Evolutionary conservation across 371 early-diverging fungal genomes (phyloP).

Genomic region (Apophysomyces variabilis): DNA sequence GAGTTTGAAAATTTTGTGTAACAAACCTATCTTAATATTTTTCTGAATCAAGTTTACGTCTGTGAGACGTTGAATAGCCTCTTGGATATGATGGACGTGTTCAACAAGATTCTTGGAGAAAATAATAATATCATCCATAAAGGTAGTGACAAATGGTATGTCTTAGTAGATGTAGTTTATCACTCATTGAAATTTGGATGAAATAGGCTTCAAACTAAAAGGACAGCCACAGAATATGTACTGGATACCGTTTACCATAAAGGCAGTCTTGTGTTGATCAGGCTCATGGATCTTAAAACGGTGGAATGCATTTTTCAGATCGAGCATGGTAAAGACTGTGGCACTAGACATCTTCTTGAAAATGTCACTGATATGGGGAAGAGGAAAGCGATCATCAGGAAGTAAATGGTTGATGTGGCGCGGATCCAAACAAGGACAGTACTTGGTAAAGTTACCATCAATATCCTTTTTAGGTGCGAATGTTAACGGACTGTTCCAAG

Average conservation of each 20-base stretch:
- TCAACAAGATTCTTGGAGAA: background rate
- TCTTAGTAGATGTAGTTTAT: conserved; percentile 6
- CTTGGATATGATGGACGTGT: conserved; percentile 8
- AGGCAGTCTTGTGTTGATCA: background rate
- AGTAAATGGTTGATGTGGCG: conserved; percentile 16
- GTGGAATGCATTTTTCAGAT: background rate
- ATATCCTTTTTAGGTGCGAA: conserved; percentile 26
- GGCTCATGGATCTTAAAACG: background rate
- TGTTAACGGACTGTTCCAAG: conserved; percentile 23
- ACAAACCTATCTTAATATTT: no score
- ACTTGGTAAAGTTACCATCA: conserved; percentile 13
- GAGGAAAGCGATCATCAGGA: background rate
- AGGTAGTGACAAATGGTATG: background rate
- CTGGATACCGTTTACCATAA: background rate
- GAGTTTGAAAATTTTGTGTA: no score
- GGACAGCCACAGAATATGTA: conserved; percentile 11
- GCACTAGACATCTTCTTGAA: background rate
- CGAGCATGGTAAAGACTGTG: background rate
- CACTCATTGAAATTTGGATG: conserved; percentile 3
- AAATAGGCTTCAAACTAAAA: conserved; percentile 11
- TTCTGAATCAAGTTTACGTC: conserved; percentile 2
- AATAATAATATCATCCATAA: background rate
- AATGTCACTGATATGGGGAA: background rate
- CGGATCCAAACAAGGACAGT: conserved; percentile 23
- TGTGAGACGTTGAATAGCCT: conserved; percentile 11